These are phyloP conservation scores for Tremella fuciformis DNA, from an alignment of 768 basidiomycete species.

Conservation along the genomic window DNA sequence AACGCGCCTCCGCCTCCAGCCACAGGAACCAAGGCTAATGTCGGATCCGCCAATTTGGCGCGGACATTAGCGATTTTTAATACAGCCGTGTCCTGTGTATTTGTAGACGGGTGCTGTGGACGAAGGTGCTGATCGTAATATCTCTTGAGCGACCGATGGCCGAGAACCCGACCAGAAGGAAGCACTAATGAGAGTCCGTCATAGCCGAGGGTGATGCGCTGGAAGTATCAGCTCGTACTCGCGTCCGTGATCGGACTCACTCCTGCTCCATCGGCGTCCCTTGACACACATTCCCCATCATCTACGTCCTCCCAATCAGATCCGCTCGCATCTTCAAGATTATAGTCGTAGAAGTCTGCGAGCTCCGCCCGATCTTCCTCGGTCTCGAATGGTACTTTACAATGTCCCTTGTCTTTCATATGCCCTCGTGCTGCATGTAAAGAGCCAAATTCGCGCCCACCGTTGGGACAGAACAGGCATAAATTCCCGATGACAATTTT, in stretches of 20 bases:
- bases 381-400: conserved; percentile 87
- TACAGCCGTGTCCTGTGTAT: conserved; percentile 54
- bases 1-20: conserved; percentile 84
- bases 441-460: conserved; percentile 73
- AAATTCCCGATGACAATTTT: conserved; percentile 90
- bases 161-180: conserved; percentile 86
- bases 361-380: conserved; percentile 77
- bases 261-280: conserved; percentile 33
- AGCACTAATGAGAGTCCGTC: conserved; percentile 64
- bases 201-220: conserved; percentile 74
- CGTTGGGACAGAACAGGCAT: conserved; percentile 81
- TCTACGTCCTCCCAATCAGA: conserved; percentile 49
- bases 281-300: conserved; percentile 34
- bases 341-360: conserved; percentile 92
- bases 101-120: conserved; percentile 47
- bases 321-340: conserved; percentile 64
- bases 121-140: conserved; percentile 81
- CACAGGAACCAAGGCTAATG: conserved; percentile 76
- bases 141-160: conserved; percentile 78
- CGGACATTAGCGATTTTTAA: conserved; percentile 74
- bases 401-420: conserved; percentile 90
- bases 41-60: conserved; percentile 72
- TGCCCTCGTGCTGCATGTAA: conserved; percentile 88
- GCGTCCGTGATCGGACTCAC: conserved; percentile 24
- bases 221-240: conserved; percentile 52